Percentiles rank a stretch among this genome's conserved stretches.
Conservation (phyloP, 1,284 basidiomycete genomes). For the Stygiomarasmius scandens region DNA sequence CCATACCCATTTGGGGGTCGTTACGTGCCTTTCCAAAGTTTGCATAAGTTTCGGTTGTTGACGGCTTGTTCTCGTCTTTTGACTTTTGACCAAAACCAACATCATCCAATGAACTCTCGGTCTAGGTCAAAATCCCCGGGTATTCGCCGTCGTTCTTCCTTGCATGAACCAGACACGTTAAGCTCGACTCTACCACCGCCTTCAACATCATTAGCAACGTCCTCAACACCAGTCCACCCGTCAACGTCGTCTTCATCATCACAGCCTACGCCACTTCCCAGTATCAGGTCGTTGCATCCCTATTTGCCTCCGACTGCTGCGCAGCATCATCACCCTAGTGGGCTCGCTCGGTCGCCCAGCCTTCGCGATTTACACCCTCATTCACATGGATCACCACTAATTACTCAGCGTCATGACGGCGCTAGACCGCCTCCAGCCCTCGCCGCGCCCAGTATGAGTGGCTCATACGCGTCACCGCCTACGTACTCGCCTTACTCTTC, state of each 20-base stretch:
- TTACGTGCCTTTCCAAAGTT: background rate
- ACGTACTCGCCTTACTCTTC: background rate
- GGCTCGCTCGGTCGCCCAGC: too few relatives aligned
- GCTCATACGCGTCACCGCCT: background rate
- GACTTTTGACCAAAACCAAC: background rate
- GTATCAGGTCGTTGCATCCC: background rate
- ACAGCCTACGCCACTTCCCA: background rate
- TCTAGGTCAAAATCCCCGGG: background rate
- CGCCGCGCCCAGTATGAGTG: background rate
- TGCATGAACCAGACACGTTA: background rate
- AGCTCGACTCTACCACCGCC: background rate
- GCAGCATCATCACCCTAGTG: too few relatives aligned
- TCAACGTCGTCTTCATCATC: background rate
- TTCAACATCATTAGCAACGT: background rate
- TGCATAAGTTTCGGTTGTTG: background rate
- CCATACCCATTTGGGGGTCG: background rate
- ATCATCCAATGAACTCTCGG: background rate
- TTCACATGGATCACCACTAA: background rate
- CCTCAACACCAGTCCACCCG: background rate
- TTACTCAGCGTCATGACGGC: background rate
- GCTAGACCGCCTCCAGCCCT: background rate
- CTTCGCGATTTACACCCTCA: background rate
- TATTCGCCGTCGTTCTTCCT: background rate
- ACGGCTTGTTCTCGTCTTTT: background rate
- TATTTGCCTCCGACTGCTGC: background rate